Evolutionary conservation across 225 moss, liverwort and hornwort species (phyloP), one percentile per base, ranked within the genome.

Genomic region (Polytrichum commune): DNA sequence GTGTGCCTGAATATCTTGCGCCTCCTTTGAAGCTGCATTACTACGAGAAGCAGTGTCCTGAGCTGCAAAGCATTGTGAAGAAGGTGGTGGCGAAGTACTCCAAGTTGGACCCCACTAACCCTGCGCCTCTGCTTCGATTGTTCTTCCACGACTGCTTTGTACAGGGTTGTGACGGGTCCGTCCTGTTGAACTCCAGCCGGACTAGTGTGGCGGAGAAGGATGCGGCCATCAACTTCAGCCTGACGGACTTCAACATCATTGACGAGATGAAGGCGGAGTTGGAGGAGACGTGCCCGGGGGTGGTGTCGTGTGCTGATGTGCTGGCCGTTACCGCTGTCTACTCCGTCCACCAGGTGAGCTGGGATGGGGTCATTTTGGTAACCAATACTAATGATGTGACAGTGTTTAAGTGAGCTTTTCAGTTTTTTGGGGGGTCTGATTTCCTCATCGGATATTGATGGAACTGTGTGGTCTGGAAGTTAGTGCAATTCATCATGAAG

Each of bases 121-220:
- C 63, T 23, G 63, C 4, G 63, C 63, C 63, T 63, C 27, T 23
- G 18, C 22, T 63, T 23, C 63, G 63, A 0, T 27, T 63, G 8
- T 63, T 63, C 63, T 63, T 63, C 63, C 63, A 63, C 63, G 63
- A 63, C 28, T 63, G 63, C 63, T 63, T 63, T 16, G 63, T 63
- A 5, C 63, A 63, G 27, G 63, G 63, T 8, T 63, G 63, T 19
- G 63, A 63, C 29, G 63, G 1, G 0, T 63, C 63, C 27, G 18
- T 63, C 25, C 63, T 63, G 25, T 19, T 67, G 46, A 67, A 67
- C 35, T 38, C 35, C 30, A 30, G 19, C 13, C 20, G 18, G 18
- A 66, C 22, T 1, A 67, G 23, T 53, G 22, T 35, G 33, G 66
- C 66, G n/a, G 30, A 38, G 66, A 63, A 67, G 33, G 66, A 67